phyloP scores from a whole-genome alignment of 2,329 filamentous ascomycete species.

The Balansia obtecta region DNA sequence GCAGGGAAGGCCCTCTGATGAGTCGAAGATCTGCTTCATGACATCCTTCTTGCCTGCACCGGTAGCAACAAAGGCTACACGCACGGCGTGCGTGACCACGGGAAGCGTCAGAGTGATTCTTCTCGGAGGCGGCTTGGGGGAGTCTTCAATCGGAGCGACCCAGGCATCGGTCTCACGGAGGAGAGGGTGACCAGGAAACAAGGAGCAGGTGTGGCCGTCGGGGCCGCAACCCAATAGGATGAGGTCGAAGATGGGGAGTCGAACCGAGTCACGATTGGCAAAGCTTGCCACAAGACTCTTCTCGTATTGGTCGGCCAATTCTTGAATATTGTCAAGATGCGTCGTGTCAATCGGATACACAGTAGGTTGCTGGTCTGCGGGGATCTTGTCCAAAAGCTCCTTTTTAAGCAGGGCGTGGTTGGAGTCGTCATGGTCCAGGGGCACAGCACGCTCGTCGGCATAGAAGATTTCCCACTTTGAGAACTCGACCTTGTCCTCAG shows the following conservation, averaged over 20 bases:
- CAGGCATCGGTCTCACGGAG: constrained; percentile 80
- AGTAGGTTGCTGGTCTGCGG: constrained; percentile 49
- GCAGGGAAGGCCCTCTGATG: constrained; percentile 63
- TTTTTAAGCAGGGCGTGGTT: constrained; percentile 84
- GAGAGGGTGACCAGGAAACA: constrained; percentile 84
- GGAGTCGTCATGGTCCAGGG: constrained; percentile 83
- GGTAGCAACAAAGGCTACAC: constrained; percentile 84
- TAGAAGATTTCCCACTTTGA: constrained; percentile 96
- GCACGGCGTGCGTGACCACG: constrained; percentile 75
- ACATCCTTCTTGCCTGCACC: constrained; percentile 83
- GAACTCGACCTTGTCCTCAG: constrained; percentile 59
- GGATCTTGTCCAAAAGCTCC: constrained; percentile 82
- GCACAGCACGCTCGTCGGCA: constrained; percentile 90
- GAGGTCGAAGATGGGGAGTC: constrained; percentile 88
- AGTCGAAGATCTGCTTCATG: constrained; percentile 82
- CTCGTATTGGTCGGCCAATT: constrained; percentile 90
- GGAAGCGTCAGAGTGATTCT: constrained; percentile 88
- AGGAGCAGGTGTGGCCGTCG: constrained; percentile 91
- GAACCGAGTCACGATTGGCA: constrained; percentile 85
- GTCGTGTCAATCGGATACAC: constrained; percentile 65
- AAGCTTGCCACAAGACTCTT: constrained; percentile 75
- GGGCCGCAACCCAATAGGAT: constrained; percentile 88
- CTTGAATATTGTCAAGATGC: constrained; percentile 65
- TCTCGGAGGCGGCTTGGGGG: constrained; percentile 83
- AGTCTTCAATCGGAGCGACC: constrained; percentile 86